Evolutionary conservation across 2,329 filamentous ascomycete species (phyloP).

Genomic region (Ophiostoma himal-ulmi): DNA sequence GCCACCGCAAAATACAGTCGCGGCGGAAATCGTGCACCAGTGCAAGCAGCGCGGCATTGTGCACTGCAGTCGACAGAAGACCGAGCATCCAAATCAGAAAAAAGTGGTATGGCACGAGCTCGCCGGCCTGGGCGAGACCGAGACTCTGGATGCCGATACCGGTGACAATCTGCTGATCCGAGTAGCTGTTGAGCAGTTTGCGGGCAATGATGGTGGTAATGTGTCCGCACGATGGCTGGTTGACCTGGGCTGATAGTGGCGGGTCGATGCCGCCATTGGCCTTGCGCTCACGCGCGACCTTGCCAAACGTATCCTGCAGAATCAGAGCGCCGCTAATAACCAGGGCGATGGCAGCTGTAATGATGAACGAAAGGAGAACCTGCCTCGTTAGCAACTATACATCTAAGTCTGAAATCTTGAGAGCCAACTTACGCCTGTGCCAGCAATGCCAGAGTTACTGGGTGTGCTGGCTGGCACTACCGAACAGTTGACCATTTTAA

Average conservation of each 20-base stretch:
- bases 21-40: slow-evolving; percentile 60
- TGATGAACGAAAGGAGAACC: slow-evolving; percentile 61
- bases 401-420: background rate
- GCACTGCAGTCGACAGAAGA: slow-evolving; percentile 58
- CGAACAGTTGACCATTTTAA: slow-evolving; percentile 36
- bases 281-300: slow-evolving; percentile 33
- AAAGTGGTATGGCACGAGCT: slow-evolving; percentile 62
- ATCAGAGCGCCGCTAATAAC: slow-evolving; percentile 52
- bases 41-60: slow-evolving; percentile 59
- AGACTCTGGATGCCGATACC: slow-evolving; percentile 63
- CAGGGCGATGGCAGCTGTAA: slow-evolving; percentile 55
- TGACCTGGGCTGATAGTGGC: slow-evolving; percentile 31
- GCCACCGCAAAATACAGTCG: slow-evolving; percentile 61
- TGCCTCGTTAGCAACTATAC: slow-evolving; percentile 29
- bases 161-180: slow-evolving; percentile 63
- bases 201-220: slow-evolving; percentile 43
- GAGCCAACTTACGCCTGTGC: slow-evolving; percentile 45
- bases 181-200: slow-evolving; percentile 59
- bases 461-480: slow-evolving; percentile 39
- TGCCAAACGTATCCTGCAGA: slow-evolving; percentile 42
- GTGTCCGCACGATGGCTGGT: background rate
- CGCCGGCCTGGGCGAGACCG: slow-evolving; percentile 53
- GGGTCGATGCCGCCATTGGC: slow-evolving; percentile 11
- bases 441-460: slow-evolving; percentile 54
- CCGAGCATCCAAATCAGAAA: slow-evolving; percentile 66